Conservation (phyloP, 2,329 filamentous ascomycete genomes). For the Hymenoscyphus salicellus region DNA sequence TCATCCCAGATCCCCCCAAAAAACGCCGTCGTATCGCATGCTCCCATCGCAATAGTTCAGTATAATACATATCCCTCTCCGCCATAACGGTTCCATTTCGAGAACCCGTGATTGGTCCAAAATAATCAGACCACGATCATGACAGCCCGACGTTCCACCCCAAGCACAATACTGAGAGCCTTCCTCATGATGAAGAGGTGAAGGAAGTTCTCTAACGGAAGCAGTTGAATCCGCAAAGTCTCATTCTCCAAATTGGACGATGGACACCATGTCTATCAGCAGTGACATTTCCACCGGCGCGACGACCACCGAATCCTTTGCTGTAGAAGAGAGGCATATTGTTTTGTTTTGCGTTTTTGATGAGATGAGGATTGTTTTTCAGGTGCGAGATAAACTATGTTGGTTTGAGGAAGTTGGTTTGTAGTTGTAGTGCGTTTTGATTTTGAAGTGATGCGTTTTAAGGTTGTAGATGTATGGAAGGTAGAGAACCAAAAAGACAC, state of each 20-base stretch:
- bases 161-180: not conserved
- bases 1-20: too few species aligned
- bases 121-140: too few species aligned
- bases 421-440: constrained; percentile 1
- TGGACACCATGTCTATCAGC: constrained; percentile 51
- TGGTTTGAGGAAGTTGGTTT: not conserved
- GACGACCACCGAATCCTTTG: constrained; percentile 38
- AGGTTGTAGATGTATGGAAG: not conserved
- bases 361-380: not conserved
- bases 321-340: constrained; percentile 39
- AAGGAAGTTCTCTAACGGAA: constrained; percentile 31
- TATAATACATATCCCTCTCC: too few species aligned
- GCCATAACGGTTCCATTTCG: too few species aligned
- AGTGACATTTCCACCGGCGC: constrained; percentile 46
- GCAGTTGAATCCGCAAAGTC: constrained; percentile 50
- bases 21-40: too few species aligned
- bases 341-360: not conserved
- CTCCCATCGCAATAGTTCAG: too few species aligned
- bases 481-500: not conserved
- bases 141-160: too few species aligned
- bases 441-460: not conserved
- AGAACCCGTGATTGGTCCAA: too few species aligned
- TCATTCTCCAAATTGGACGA: constrained; percentile 50
- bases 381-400: not conserved
- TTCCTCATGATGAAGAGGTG: not conserved